A percentile compares a stretch with the other conserved stretches of the same genome.
These are phyloP conservation scores for Chondrus crispus DNA, from an alignment of 23 red algal species.

Conservation along the genomic window DNA sequence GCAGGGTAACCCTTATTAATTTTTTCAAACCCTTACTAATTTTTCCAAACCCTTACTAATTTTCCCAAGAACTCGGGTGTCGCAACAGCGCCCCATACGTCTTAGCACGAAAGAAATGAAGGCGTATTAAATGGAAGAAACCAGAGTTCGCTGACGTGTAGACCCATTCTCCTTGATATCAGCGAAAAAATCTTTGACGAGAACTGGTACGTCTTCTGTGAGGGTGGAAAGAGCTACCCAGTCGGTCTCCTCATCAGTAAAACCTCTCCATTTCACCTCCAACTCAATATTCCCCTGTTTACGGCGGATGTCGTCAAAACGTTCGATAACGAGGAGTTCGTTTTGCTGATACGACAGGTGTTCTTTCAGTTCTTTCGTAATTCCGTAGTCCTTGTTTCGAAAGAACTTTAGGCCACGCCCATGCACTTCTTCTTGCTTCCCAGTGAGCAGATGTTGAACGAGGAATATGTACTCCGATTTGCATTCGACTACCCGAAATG, in stretches of 20 bases:
- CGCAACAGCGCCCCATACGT: too few species aligned
- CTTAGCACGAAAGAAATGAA: too few species aligned
- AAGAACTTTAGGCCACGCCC: constrained; percentile 22
- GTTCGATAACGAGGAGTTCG: neutral
- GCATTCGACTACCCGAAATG: neutral
- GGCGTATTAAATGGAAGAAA: too few species aligned
- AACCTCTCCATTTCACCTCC: neutral
- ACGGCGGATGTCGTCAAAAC: neutral
- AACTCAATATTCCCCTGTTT: neutral
- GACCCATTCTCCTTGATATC: neutral
- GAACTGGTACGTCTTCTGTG: neutral
- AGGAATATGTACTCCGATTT: constrained; percentile 25
- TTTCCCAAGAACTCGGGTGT: too few species aligned
- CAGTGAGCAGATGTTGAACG: neutral
- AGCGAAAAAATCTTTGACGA: neutral
- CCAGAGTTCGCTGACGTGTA: neutral
- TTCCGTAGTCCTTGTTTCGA: neutral
- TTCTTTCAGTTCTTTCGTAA: neutral
- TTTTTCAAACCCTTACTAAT: too few species aligned
- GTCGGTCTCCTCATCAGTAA: neutral
- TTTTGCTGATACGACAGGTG: neutral
- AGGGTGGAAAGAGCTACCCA: neutral
- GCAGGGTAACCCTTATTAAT: too few species aligned
- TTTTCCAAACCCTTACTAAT: too few species aligned
- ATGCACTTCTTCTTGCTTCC: neutral